Evolutionary conservation across 192 early-diverging fungal genomes (phyloP), one percentile per base, ranked within the genome.

Genomic region (Podila clonocystis): DNA sequence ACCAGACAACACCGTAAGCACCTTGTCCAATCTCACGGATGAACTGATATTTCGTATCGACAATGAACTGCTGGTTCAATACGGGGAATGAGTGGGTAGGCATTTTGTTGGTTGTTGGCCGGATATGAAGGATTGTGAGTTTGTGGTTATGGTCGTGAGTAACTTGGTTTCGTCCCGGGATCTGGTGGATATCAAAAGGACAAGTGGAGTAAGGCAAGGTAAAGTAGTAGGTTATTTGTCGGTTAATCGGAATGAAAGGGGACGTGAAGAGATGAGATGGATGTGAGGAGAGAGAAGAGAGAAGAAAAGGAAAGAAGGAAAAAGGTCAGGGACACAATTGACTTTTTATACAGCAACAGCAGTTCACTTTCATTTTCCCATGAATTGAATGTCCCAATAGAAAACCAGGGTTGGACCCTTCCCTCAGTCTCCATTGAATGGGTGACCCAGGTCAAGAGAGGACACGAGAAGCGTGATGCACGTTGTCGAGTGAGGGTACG

Each of bases 1-100:
- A 95, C 95, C 93, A 95, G 13, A 97, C 96, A 64, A 96, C 83
- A 34, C 96, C 96, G 75, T 97, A 97, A 49, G 96, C 96, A 30
- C 96, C 96, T 69, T 95, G 92, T 28, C 96, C 96, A 69, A 97
- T 87, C 74, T 97, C 95, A 26, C 94, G 86, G 65, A 92, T 76
- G 61, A 96, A 87, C 67, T 88, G 87, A 85, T 95, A 97, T 48
- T 82, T 84, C 62, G 84, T 84, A 71, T 82, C 83, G 58, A 87
- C 85, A 58, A 84, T 65, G 68, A 86, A 86, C 58, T 84, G 85
- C 66, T 86, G 85, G 58, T 82, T 82, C 52, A 86, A 75, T 29
- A 80, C 77, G 33, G 85, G 83, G 67, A 86, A 86, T 19, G 83
- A 65, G 48, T 86, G 78, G 22, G 71, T 84, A 30, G 79, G 79